Conservation (phyloP, 805 yeast species). For the Dipodascus geniculatus region DNA sequence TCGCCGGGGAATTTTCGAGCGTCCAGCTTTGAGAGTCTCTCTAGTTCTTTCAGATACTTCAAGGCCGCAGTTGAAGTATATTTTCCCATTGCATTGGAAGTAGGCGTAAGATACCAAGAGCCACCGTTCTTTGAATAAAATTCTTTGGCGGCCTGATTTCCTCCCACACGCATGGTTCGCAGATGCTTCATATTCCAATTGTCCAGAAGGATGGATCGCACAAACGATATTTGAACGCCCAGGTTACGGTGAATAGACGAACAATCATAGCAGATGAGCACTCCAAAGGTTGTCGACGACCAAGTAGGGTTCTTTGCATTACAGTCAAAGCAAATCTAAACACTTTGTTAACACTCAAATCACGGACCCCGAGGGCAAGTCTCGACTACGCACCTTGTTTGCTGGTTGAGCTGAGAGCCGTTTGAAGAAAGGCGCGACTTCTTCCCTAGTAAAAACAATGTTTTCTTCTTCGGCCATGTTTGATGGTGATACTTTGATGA, state of each 20-base stretch:
- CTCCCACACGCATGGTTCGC: conserved; percentile 88
- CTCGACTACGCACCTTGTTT: conserved; percentile 38
- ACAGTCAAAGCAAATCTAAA: conserved; percentile 76
- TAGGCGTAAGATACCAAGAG: conserved; percentile 45
- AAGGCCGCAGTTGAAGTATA: conserved; percentile 74
- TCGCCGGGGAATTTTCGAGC: conserved; percentile 59
- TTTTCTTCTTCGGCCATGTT: conserved; percentile 11
- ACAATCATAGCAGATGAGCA: conserved; percentile 85
- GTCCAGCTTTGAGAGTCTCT: conserved; percentile 55
- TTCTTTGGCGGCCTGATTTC: conserved; percentile 77
- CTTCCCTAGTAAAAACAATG: conserved; percentile 37
- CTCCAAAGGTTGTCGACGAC: conserved; percentile 96
- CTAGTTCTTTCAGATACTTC: conserved; percentile 70
- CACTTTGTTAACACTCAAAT: background rate
- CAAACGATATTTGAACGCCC: conserved; percentile 95
- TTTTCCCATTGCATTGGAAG: conserved; percentile 57
- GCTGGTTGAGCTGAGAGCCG: conserved; percentile 54
- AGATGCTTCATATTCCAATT: conserved; percentile 88
- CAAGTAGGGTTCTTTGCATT: conserved; percentile 91
- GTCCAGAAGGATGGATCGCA: conserved; percentile 82
- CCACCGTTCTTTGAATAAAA: conserved; percentile 82
- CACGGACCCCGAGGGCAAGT: background rate
- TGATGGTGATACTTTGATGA: background rate
- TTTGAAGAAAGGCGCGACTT: conserved; percentile 52
- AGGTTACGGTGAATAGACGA: conserved; percentile 90